phyloP scores from a whole-genome alignment of 495 filamentous ascomycete genomes.

The Penicillium pulvis region DNA sequence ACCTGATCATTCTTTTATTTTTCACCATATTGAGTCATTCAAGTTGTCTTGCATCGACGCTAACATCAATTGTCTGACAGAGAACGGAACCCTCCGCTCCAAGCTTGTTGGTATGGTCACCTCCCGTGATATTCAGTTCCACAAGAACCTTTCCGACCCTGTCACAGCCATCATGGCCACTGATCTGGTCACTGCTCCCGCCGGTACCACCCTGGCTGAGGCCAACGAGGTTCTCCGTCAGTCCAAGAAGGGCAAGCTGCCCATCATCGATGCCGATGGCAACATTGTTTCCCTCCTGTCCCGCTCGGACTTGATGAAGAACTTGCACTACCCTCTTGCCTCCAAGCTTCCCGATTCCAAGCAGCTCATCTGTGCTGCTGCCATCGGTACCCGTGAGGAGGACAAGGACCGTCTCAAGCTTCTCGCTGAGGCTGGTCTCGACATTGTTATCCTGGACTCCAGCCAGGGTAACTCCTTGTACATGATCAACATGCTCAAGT shows the following conservation, averaged over 20 bases:
- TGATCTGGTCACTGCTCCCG: slow-evolving; percentile 86
- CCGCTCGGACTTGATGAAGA: slow-evolving; percentile 97
- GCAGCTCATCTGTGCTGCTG: slow-evolving; percentile 92
- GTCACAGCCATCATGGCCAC: slow-evolving; percentile 94
- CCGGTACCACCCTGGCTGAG: slow-evolving; percentile 81
- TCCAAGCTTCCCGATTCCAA: slow-evolving; percentile 97
- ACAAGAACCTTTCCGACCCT: slow-evolving; percentile 64
- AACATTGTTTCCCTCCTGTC: slow-evolving; percentile 95
- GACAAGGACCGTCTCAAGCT: slow-evolving; percentile 85
- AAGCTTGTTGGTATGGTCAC: slow-evolving; percentile 97
- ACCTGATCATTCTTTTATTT: slow-evolving; percentile 35
- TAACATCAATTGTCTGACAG: slow-evolving; percentile 50
- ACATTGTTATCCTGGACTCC: slow-evolving; percentile 93
- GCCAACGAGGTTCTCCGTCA: slow-evolving; percentile 91
- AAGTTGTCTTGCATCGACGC: slow-evolving; percentile 26
- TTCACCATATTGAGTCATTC: slow-evolving; percentile 28
- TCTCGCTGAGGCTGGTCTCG: slow-evolving; percentile 91
- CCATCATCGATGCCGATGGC: slow-evolving; percentile 83
- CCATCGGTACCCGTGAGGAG: slow-evolving; percentile 90
- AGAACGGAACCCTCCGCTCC: slow-evolving; percentile 87
- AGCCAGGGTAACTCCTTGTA: slow-evolving; percentile 97
- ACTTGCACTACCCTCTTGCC: slow-evolving; percentile 93
- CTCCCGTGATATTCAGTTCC: slow-evolving; percentile 96
- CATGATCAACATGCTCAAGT: slow-evolving; percentile 96
- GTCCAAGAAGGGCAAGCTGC: slow-evolving; percentile 99